Base-by-base conservation (phyloP, 1,284 basidiomycete genomes). In the Xanthoconium separans region DNA sequence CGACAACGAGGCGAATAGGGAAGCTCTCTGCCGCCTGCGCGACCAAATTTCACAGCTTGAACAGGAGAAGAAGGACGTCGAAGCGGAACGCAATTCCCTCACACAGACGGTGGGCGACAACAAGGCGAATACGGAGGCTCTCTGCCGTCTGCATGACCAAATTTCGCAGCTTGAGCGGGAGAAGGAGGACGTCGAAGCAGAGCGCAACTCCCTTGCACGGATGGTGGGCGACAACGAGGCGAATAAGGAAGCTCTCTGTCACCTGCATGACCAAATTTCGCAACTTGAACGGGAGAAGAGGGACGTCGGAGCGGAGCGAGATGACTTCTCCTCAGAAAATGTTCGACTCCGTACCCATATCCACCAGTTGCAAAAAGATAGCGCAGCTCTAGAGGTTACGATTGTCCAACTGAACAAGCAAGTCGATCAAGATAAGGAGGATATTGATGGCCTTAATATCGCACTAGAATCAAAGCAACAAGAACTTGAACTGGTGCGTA, bases 391-490 rank as follows among this genome's bases (percentile, higher is more conserved):
- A 73, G 92, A 95, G 57, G 79, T 95, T 41, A 85, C 84, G 61
- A 79, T 95, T 27, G 75, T 83, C n/a, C 87, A 90, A 61, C 70
- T 91, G 47, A 77, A 78, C 53, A 88, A 88, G 68, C 80, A 88
- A 61, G 79, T 81, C 34, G 74, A 77, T 0, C 80, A 87, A 64
- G 80, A 89, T 54, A 85, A 85, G 64, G 89, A 93, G 50, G 92
- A 93, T 67, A 72, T 89, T 42, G 74, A 82, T 50, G 88, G 90
- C 37, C 73, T 95, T 58, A 93, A 93, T 64, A 89, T 93, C 41
- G 93, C 91, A 0, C 71, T 95, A 55, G 91, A 93, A 69, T 85
- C 91, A 22, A 95, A 95, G 72, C 93, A 95, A 65, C 91, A 93
- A 65, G 92, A 95, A 67, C 75, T 95, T 24, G 91, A 94, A 66